phyloP scores from a whole-genome alignment of 192 early-diverging fungal species.

The Coemansia sp. region DNA sequence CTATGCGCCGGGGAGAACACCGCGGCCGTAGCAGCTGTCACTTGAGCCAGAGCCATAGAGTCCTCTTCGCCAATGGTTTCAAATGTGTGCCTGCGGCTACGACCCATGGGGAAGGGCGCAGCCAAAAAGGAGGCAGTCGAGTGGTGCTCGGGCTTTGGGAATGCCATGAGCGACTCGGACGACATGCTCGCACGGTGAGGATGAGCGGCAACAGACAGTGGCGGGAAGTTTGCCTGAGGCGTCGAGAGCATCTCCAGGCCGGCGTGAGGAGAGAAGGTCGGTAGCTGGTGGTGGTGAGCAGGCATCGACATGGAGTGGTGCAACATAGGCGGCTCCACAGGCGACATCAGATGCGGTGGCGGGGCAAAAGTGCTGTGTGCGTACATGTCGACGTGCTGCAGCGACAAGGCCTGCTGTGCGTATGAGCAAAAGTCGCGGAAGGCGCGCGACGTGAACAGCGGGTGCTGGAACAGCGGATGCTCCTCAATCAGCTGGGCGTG shows the following conservation, averaged over 20 bases:
- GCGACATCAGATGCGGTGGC: conserved; percentile 16
- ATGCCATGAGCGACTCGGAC: conserved; percentile 29
- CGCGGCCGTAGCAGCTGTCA: neutral
- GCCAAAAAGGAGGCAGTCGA: neutral
- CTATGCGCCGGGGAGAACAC: conserved; percentile 15
- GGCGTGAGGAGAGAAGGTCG: conserved; percentile 5
- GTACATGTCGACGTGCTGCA: conserved; percentile 44
- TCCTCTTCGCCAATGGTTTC: conserved; percentile 55
- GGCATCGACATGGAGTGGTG: neutral
- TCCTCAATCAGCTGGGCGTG: conserved; percentile 31
- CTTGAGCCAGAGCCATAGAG: conserved; percentile 30
- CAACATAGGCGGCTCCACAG: neutral
- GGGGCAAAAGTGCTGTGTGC: conserved; percentile 14
- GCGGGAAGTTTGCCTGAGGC: conserved; percentile 9
- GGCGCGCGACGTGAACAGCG: conserved; percentile 50
- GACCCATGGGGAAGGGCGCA: conserved; percentile 15
- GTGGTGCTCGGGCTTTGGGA: conserved; percentile 15
- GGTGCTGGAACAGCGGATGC: conserved; percentile 49
- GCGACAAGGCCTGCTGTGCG: conserved; percentile 50
- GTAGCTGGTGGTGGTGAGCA: conserved; percentile 8
- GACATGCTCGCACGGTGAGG: conserved; percentile 29
- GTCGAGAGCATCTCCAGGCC: conserved; percentile 3
- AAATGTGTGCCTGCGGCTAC: conserved; percentile 43
- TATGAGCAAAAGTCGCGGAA: conserved; percentile 57
- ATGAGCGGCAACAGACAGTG: neutral